Base-by-base conservation (phyloP, 78 protist species). In the Guillardia theta region DNA sequence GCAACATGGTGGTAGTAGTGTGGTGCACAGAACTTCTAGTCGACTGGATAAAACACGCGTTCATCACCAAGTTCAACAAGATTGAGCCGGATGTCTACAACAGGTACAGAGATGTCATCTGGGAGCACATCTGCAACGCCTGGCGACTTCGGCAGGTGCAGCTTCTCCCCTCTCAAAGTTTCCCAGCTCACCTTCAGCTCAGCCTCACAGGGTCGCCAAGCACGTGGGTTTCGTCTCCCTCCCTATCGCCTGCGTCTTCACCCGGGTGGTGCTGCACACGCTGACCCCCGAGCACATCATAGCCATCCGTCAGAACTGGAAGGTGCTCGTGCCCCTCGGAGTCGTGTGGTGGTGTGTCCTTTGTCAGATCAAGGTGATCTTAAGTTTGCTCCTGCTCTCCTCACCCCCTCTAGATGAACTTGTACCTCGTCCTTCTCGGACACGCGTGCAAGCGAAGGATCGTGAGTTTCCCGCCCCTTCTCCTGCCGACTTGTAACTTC, bases 11-110 rank as follows among this genome's bases (percentile, higher is more conserved):
- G 95, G 39, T 58, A 30, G 27, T 58, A 3, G 70, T 97, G 36
- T 92, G 37, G 92, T 41, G 77, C 27, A 53, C 97, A 27, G 98
- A 97, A 94, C 0, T 92, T 21, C 0, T 95, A 0, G 95, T 97
- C 24, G 99, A 98, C 94, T 96, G 96, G 70, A 93, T 97, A 50
- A 98, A 98, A 93, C 99, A 98, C 64, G 93, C 98, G 10, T 98
- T 98, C 93, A 93, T 98, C 54, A 96, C 97, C n/a, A 96, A 95
- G 96, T 97, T 95, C 93, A 97, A 98, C 88, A 48, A 83, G 78
- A 95, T 1, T 58, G 83, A 70, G 36, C 83, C 83, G 4, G 83
- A 12, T 4, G 83, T 70, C 83, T 70, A 70, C 41, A 70, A 70
- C 41, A 36, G 83, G 41, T 70, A 70, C 83, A 12, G 83, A 12